Conservation (phyloP, 2,329 filamentous ascomycete species). For the Lachnellula willkommii region DNA sequence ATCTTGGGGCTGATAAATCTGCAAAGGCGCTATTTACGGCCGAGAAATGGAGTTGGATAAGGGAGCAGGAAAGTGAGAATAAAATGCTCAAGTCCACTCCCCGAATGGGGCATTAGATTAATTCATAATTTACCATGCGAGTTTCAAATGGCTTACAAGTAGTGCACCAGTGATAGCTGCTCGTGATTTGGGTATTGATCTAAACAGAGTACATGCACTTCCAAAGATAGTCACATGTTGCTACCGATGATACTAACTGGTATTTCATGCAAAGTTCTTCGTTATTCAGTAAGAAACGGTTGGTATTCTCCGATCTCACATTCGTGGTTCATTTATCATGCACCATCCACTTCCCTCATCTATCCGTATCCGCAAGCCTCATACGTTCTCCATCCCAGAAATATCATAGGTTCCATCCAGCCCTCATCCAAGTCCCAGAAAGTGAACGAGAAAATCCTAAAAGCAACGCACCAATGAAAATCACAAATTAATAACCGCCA, state of each 20-base stretch:
- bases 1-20: slow-evolving; percentile 46
- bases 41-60: slow-evolving; percentile 53
- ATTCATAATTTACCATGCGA: background rate
- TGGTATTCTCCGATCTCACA: background rate
- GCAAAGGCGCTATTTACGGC: slow-evolving; percentile 52
- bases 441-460: background rate
- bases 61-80: slow-evolving; percentile 15
- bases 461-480: background rate
- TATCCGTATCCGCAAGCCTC: no score
- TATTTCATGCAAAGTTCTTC: no score
- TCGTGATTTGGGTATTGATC: background rate
- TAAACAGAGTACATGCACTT: background rate
- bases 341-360: no score
- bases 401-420: background rate
- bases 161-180: background rate
- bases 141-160: background rate
- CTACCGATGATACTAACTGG: no score
- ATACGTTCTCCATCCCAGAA: no score
- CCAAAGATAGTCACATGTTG: background rate
- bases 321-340: background rate
- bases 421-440: no score
- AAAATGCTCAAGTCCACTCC: slow-evolving; percentile 1
- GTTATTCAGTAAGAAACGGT: no score
- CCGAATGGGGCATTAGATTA: background rate
- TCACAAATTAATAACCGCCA: slow-evolving; percentile 2